Conservation (phyloP, 2,329 filamentous ascomycete species). For the Dendryphion nanum region DNA sequence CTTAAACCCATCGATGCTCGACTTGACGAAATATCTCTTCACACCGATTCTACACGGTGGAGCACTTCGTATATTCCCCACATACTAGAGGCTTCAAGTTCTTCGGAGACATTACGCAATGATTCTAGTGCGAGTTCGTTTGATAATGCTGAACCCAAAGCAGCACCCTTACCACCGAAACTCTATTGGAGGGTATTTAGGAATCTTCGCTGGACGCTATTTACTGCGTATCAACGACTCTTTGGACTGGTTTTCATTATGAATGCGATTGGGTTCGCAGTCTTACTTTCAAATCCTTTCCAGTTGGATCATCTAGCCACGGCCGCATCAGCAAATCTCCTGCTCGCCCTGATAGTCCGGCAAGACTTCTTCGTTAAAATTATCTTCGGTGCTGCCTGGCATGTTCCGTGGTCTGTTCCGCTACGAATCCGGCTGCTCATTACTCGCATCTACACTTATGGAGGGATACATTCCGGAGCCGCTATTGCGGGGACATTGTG, state of each 20-base stretch:
- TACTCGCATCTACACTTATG: slow-evolving; percentile 31
- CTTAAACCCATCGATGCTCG: no score
- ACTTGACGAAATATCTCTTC: no score
- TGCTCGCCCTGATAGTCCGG: slow-evolving; percentile 26
- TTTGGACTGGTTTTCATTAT: slow-evolving; percentile 42
- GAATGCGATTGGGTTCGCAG: slow-evolving; percentile 32
- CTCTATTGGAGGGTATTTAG: slow-evolving; percentile 13
- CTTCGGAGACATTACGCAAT: no score
- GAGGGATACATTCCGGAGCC: slow-evolving; percentile 35
- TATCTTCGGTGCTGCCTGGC: slow-evolving; percentile 29
- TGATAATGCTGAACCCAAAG: neutral
- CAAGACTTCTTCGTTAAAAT: slow-evolving; percentile 33
- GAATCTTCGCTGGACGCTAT: slow-evolving; percentile 14
- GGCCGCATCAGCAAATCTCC: slow-evolving; percentile 33
- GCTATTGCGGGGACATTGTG: slow-evolving; percentile 37
- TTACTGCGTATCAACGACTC: slow-evolving; percentile 41
- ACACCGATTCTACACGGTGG: no score
- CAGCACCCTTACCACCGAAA: slow-evolving; percentile 8
- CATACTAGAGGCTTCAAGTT: no score
- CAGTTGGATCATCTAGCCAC: slow-evolving; percentile 19
- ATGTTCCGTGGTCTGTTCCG: slow-evolving; percentile 25
- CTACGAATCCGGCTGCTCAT: slow-evolving; percentile 19
- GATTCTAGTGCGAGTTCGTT: no score
- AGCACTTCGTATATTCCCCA: no score
- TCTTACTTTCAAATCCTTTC: slow-evolving; percentile 7